phyloP scores from a whole-genome alignment of 1,139 yeast species.

The Yamadazyma sp. region DNA sequence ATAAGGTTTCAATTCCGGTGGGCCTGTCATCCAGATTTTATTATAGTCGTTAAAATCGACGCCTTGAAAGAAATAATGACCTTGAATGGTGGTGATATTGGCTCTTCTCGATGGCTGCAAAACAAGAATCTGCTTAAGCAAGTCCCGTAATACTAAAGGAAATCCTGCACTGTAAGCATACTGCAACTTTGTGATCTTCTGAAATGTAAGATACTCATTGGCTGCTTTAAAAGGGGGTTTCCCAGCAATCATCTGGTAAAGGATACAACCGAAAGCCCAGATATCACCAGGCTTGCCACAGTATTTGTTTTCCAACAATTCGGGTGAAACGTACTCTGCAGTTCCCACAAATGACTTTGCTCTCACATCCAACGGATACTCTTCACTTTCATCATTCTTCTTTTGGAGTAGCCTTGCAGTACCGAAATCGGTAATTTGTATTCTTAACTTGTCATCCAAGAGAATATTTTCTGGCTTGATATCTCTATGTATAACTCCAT shows the following conservation, averaged over 20 bases:
- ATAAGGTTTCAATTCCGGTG: conserved; percentile 77
- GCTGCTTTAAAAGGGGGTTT: conserved; percentile 79
- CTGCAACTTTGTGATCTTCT: conserved; percentile 50
- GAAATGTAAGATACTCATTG: conserved; percentile 71
- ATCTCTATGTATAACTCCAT: conserved; percentile 79
- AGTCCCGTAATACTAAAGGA: conserved; percentile 47
- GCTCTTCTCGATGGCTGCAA: conserved; percentile 45
- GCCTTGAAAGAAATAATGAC: conserved; percentile 69
- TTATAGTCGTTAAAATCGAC: conserved; percentile 65
- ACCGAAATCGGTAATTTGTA: conserved; percentile 80
- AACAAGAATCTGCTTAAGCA: conserved; percentile 45
- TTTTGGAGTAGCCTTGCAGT: conserved; percentile 65
- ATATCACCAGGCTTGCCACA: conserved; percentile 76
- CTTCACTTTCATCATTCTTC: conserved; percentile 38
- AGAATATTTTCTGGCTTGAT: conserved; percentile 76
- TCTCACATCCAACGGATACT: conserved; percentile 48
- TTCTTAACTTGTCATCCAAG: conserved; percentile 59
- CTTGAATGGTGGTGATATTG: conserved; percentile 36
- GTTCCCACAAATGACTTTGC: conserved; percentile 84
- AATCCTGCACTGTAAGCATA: conserved; percentile 63
- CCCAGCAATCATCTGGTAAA: conserved; percentile 75
- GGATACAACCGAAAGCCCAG: conserved; percentile 82
- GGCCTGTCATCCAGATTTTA: conserved; percentile 65
- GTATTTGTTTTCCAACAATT: conserved; percentile 62
- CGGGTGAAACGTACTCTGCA: conserved; percentile 80